Base-by-base conservation (phyloP, 2,329 filamentous ascomycete genomes). In the Cytospora schulzeri region DNA sequence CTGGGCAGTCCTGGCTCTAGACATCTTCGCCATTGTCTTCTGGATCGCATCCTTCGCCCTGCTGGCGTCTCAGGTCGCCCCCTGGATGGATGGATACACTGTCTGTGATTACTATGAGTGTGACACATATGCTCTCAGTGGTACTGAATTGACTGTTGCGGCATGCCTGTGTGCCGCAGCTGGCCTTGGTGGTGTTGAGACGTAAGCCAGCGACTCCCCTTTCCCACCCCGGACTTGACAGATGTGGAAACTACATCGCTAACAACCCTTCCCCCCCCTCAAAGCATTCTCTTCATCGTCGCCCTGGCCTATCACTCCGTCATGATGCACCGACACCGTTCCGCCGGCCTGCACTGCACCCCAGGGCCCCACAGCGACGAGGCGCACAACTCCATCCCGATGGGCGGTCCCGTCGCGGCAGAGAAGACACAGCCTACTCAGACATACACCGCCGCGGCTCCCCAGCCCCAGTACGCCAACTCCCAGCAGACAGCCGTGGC, bases 1-100 rank as follows among this genome's bases (percentile, higher is more conserved):
- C 73, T 85, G 82, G 79, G 80, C 81, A 29, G 76, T 83, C 9
- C 72, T 86, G 4, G 76, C 75, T 26, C 74, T 86, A 45, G 84
- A 87, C 67, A 77, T 82, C 24, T 77, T 82, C 63, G 77, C 83
- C 33, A 71, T 82, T 60, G 65, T 87, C 62, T 81, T 86, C 72
- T 87, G 83, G 84, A 73, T 84, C 41, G 69, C 74, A 59, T 75
- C 78, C 1, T 80, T 82, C 50, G 78, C 76, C 15, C 68, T 80
- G 19, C 70, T 80, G 12, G 79, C 79, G 9, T 69, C 76, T 19
- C 69, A 77, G 51, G 73, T 78, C 14, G 73, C 74, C 1, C 55
- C 70, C 4, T 63, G 68, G 14, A 71, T 73, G 62, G 57, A 58
- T 15, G 64, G 68, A 11, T 28, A 58, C n/a, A 53, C 63, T 4